A percentile compares a stretch with the other conserved stretches of the same genome.
These are phyloP conservation scores for Puccinia hordei DNA, from an alignment of 1,284 basidiomycete species.

Conservation along the genomic window DNA sequence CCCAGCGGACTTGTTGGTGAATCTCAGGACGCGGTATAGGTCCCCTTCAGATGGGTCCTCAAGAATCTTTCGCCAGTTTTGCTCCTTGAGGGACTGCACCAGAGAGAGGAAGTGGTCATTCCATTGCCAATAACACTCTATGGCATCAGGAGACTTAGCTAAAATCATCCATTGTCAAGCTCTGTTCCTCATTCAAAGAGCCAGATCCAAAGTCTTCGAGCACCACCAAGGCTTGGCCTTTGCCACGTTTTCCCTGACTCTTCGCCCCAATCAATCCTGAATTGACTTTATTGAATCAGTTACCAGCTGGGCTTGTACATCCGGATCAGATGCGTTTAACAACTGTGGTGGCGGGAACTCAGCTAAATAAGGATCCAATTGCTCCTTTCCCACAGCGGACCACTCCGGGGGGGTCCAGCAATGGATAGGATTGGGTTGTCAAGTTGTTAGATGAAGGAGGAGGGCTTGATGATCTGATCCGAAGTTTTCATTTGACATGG, in stretches of 20 bases:
- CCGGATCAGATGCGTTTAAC: not conserved
- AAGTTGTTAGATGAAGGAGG: not conserved
- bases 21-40: not conserved
- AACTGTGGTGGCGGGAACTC: no score
- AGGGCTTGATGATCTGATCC: not conserved
- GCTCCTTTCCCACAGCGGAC: not conserved
- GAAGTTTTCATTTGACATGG: not conserved
- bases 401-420: not conserved
- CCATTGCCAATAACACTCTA: not conserved
- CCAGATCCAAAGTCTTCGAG: not conserved
- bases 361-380: not conserved
- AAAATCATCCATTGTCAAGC: constrained; percentile 15
- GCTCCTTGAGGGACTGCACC: not conserved
- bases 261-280: not conserved
- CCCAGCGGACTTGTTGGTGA: not conserved
- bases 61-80: not conserved
- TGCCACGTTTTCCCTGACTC: not conserved
- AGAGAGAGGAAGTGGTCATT: not conserved
- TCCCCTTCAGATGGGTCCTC: not conserved
- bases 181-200: not conserved
- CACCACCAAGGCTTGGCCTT: constrained; percentile 26
- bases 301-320: not conserved
- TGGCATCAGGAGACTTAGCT: not conserved
- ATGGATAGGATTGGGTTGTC: no score
- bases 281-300: not conserved